Evolutionary conservation across 106 monocot genomes (phyloP).

Genomic region (Ottelia alismoides): DNA sequence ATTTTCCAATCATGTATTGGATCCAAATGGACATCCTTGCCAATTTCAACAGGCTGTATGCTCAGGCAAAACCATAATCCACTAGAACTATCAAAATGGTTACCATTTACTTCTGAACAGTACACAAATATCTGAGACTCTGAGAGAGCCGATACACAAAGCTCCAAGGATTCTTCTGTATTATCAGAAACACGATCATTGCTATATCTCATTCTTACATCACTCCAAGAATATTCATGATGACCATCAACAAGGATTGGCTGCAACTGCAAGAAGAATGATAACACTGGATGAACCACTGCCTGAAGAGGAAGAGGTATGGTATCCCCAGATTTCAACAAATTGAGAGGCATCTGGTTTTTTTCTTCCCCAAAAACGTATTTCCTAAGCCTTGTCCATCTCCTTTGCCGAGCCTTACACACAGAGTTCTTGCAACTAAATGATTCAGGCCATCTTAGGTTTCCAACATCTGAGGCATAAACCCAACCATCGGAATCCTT

Average conservation of each 20-base stretch:
- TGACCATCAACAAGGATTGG: slow-evolving; percentile 24
- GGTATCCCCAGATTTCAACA: slow-evolving; percentile 59
- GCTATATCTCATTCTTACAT: slow-evolving; percentile 22
- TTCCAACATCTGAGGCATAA: slow-evolving; percentile 55
- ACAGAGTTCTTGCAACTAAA: slow-evolving; percentile 11
- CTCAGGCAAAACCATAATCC: slow-evolving; percentile 84
- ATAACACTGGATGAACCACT: slow-evolving; percentile 42
- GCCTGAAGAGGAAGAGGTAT: slow-evolving; percentile 66
- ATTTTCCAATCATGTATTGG: slow-evolving; percentile 95
- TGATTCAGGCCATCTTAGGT: slow-evolving; percentile 70
- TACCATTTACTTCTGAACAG: slow-evolving; percentile 33
- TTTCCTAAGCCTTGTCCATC: slow-evolving; percentile 78
- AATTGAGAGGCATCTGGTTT: slow-evolving; percentile 32
- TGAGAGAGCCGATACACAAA: slow-evolving; percentile 61
- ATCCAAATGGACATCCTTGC: slow-evolving; percentile 76
- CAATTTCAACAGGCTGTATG: slow-evolving; percentile 66
- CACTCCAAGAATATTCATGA: slow-evolving; percentile 77
- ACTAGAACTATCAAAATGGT: slow-evolving; percentile 3
- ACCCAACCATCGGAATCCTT: slow-evolving; percentile 66
- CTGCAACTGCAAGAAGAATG: slow-evolving; percentile 56
- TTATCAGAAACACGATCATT: slow-evolving; percentile 19
- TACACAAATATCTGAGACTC: slow-evolving; percentile 60
- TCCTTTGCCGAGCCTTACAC: slow-evolving; percentile 63
- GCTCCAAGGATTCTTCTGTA: slow-evolving; percentile 33
- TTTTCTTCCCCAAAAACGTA: slow-evolving; percentile 16